Evolutionary conservation across 208 protist species (phyloP).

Genomic region (Leishmania gerbilli): DNA sequence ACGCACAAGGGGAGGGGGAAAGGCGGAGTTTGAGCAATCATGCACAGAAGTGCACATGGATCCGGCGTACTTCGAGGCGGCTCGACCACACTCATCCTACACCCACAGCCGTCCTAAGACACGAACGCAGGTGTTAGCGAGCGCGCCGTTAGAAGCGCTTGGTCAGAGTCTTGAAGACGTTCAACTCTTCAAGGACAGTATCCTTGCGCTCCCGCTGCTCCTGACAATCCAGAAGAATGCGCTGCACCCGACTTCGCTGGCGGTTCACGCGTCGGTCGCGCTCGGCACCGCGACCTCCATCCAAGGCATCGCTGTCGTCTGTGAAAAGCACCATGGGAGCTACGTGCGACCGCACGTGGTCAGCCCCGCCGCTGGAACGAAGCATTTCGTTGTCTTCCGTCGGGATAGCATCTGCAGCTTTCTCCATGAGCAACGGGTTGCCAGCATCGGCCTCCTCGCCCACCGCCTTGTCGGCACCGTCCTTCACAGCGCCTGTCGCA

Average conservation of each 20-base stretch:
- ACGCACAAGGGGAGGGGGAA: not conserved
- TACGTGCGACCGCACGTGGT: not conserved
- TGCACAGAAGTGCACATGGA: not conserved
- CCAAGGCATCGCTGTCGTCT: constrained; percentile 23
- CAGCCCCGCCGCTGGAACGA: not conserved
- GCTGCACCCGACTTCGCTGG: constrained; percentile 17
- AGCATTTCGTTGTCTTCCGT: not conserved
- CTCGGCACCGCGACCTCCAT: constrained; percentile 12
- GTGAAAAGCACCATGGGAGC: constrained; percentile 15
- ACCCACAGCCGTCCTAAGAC: not conserved
- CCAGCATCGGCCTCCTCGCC: not conserved
- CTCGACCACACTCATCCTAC: not conserved
- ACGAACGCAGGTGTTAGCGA: not conserved
- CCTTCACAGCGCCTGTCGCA: not conserved
- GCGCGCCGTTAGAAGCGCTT: not conserved
- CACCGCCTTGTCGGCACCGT: not conserved
- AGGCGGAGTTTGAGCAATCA: not conserved
- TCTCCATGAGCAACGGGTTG: not conserved
- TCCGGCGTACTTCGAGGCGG: not conserved
- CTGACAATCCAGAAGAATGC: constrained; percentile 21
- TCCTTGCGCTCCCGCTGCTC: constrained; percentile 24
- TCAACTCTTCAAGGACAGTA: constrained; percentile 10
- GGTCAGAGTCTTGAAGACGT: constrained; percentile 6
- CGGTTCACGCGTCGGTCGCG: constrained; percentile 8
- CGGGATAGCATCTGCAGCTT: not conserved